A percentile compares a stretch with the other conserved stretches of the same genome.
These are phyloP conservation scores for Septoria petroselini DNA, from an alignment of 2,329 filamentous ascomycete genomes.

Conservation along the genomic window DNA sequence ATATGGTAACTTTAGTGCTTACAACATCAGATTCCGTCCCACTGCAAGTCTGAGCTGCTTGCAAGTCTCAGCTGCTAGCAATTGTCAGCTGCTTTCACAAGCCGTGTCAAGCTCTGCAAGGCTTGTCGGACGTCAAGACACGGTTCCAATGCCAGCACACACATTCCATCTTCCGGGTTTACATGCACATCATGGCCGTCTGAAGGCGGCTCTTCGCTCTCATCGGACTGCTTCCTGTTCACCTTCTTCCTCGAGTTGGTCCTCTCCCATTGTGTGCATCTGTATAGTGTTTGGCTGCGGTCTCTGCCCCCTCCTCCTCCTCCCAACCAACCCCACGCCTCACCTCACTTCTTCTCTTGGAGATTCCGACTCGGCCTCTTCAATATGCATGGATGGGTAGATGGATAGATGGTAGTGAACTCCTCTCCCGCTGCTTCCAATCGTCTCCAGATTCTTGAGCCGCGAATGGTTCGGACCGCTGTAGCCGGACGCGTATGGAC, in stretches of 20 bases:
- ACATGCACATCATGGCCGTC: not conserved
- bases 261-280: slow-evolving; percentile 5
- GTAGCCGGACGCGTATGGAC: not conserved
- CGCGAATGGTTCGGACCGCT: slow-evolving; percentile 1
- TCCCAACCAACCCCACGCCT: slow-evolving; percentile 5
- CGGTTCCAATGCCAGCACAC: too few species aligned
- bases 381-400: not conserved
- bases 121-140: too few species aligned
- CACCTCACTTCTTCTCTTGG: not conserved
- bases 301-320: not conserved
- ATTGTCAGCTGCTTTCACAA: too few species aligned
- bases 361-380: slow-evolving; percentile 2
- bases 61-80: not conserved
- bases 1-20: slow-evolving; percentile 5
- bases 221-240: slow-evolving; percentile 1
- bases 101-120: too few species aligned
- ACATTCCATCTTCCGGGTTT: too few species aligned
- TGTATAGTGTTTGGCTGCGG: not conserved
- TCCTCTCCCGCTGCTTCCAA: not conserved
- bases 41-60: not conserved
- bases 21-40: too few species aligned
- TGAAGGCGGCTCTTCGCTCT: slow-evolving; percentile 4
- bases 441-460: not conserved
- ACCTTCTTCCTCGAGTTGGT: not conserved
- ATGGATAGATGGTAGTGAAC: not conserved